Percentiles rank a stretch among this genome's conserved stretches.
phyloP scores from a whole-genome alignment of 1,284 basidiomycete species.

The Naganishia sp. region DNA sequence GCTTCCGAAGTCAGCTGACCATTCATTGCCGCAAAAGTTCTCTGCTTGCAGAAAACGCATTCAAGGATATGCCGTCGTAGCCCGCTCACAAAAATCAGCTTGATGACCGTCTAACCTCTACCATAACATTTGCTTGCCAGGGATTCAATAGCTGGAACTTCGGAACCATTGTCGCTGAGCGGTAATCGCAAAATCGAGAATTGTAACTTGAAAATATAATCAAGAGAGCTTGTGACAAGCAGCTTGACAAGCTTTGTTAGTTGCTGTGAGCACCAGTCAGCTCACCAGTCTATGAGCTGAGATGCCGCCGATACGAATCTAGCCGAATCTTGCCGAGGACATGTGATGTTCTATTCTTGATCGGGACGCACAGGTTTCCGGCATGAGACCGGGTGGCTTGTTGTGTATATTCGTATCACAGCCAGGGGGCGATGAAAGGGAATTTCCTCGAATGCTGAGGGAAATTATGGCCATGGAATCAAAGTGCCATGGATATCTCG shows the following conservation, averaged over 20 bases:
- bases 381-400: too few relatives aligned
- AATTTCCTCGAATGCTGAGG: too few relatives aligned
- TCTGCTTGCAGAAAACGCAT: not conserved
- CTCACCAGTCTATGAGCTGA: too few relatives aligned
- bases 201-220: not conserved
- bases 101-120: too few relatives aligned
- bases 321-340: not conserved
- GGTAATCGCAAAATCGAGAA: not conserved
- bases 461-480: too few relatives aligned
- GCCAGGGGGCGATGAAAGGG: too few relatives aligned
- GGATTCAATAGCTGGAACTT: not conserved
- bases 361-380: too few relatives aligned
- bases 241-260: not conserved
- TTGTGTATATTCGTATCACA: too few relatives aligned
- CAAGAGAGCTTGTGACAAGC: not conserved
- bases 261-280: not conserved
- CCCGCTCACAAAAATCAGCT: not conserved
- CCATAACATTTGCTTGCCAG: not conserved
- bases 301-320: too few relatives aligned
- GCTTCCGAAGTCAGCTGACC: slow-evolving; percentile 12
- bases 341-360: slow-evolving; percentile 16
- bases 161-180: not conserved
- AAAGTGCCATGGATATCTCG: too few relatives aligned
- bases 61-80: not conserved
- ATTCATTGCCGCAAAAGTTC: not conserved